Base-by-base conservation (phyloP, 192 early-diverging fungal species). In the Umbelopsis isabellina region DNA sequence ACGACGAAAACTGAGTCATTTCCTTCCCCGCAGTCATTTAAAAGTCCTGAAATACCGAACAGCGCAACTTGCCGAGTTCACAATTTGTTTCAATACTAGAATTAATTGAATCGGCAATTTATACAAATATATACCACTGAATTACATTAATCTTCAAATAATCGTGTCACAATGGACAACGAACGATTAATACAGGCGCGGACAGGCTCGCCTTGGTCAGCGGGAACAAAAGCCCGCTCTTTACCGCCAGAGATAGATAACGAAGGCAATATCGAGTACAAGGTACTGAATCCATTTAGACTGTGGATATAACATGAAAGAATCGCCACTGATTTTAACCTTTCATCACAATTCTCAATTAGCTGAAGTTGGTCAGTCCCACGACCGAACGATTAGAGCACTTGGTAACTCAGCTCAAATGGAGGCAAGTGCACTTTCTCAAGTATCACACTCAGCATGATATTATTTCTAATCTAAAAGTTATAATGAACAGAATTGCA, bases 241-340 rank as follows among this genome's bases (percentile, higher is more conserved):
- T 76, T 95, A 49, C 92, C 92, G 4, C 91, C 91, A 61, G 94
- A 97, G 74, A 74, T 92, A 23, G 96, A 97, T 72, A 71, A 78
- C 35, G 85, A 93, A 27, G 96, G 96, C 25, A 95, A 95, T 72
- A 89, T 97, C 41, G 91, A 95, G 75, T 95, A 95, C 84, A 97
- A 93, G 84, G 90, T 88, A 78, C 37, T 41, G 10, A 41, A 6
- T 41, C 37, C 37, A 97, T 73, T 73, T 92, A 21, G 94, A 97
- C 70, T 69, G 78, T 35, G 85, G 92, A 27, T 94, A 94, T 20
- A 94, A 95, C 71, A 88, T 97, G 35, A 90, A 95, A 75, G 94
- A 95, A 83, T 95, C 91, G 83, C 87, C 86, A 79, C 8, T n/a
- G 8, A 20, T 46, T 3, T 21, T 16, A 46, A 21, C 23, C 16